Base-by-base conservation (phyloP, 2,329 filamentous ascomycete species). In the Monilinia vaccinii-corymbosi region DNA sequence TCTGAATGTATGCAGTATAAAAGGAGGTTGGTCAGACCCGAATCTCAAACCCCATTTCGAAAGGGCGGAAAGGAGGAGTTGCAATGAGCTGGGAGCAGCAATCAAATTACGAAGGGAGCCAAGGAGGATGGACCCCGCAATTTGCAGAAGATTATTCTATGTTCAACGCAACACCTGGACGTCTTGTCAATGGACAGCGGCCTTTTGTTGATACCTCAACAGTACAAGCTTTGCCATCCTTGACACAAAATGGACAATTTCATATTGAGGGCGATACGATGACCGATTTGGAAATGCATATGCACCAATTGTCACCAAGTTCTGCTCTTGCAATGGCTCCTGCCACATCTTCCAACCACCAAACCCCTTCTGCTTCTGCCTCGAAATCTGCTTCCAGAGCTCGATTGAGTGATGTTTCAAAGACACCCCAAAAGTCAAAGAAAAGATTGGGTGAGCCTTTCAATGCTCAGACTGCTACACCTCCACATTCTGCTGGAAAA, bases 101-200 rank as follows among this genome's bases (percentile, higher is more conserved):
- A 71, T 74, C 75, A 74, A 76, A 73, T 60, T 77, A 79, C 65
- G 69, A 79, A 72, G 77, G 58, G 51, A 56, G 81, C 63, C 71
- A 77, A 56, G 75, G 76, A 65, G 77, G 77, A 65, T 82, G 80
- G 78, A 85, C 82, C 48, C 82, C 83, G 70, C 78, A 77, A 61
- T 86, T 84, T 74, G 81, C 82, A 64, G 81, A 85, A 69, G 82
- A 85, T 65, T 85, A 83, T 68, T 84, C 82, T 63, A 81, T 85
- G 68, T 85, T 86, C 75, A 83, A 84, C 73, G 75, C 78, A n/a
- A 84, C 82, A 10, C 83, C 83, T 18, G 82, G 81, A 51, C 82
- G 83, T 68, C 74, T 84, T 58, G 76, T 65, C n/a, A 59, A 59
- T 55, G 66, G 63, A 21, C 68, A 70, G 31, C 61, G 65, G 49